These are phyloP conservation scores for Baudoinia panamericana DNA, from an alignment of 495 filamentous ascomycete species.

Conservation along the genomic window DNA sequence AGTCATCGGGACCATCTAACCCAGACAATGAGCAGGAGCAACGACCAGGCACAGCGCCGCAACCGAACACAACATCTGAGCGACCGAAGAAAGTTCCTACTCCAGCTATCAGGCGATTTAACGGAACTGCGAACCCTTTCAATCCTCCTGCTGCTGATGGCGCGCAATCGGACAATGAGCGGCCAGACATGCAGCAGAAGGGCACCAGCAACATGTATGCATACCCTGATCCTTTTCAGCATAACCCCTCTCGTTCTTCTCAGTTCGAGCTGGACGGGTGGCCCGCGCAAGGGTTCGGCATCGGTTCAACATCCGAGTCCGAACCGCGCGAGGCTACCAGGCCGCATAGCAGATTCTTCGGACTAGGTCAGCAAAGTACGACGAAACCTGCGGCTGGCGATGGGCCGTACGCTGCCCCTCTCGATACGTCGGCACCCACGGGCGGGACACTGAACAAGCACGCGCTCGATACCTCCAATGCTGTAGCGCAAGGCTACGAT, in stretches of 20 bases:
- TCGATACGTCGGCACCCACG: not conserved
- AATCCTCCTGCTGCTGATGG: slow-evolving; percentile 1
- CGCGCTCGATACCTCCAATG: not conserved
- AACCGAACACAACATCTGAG: slow-evolving; percentile 2
- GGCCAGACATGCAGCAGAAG: slow-evolving; percentile 17
- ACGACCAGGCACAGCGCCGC: slow-evolving; percentile 7
- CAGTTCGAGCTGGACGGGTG: not conserved
- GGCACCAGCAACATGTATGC: slow-evolving; percentile 17
- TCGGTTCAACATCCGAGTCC: slow-evolving; percentile 19
- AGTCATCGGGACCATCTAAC: not conserved
- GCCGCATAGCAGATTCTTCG: no score
- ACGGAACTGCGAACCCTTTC: not conserved
- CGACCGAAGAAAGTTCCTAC: slow-evolving; percentile 13
- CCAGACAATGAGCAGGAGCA: not conserved
- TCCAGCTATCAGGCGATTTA: slow-evolving; percentile 3
- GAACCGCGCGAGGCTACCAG: no score
- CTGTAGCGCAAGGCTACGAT: not conserved
- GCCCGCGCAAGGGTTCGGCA: slow-evolving; percentile 2
- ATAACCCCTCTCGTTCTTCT: not conserved
- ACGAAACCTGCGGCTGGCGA: no score
- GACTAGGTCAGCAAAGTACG: no score
- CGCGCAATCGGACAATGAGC: slow-evolving; percentile 9
- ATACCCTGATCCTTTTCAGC: not conserved
- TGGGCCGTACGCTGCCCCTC: not conserved
- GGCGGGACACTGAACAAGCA: not conserved